Conservation (phyloP, 495 filamentous ascomycete species). For the Penicillium roqueforti region DNA sequence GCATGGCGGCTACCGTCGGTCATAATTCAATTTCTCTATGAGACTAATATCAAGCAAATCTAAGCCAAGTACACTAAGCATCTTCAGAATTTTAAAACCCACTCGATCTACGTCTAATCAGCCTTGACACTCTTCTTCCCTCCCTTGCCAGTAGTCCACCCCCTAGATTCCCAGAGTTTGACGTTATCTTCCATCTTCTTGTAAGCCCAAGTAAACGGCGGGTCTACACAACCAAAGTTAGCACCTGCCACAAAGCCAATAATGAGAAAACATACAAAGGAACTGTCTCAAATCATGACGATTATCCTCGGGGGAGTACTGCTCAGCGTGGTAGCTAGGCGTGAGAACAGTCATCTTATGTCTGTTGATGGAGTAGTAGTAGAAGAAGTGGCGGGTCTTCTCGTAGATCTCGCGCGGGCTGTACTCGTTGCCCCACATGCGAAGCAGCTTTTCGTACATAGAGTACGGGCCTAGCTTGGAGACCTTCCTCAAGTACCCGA, state of each 20-base stretch:
- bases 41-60: not conserved
- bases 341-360: slow-evolving; percentile 68
- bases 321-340: slow-evolving; percentile 53
- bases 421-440: slow-evolving; percentile 59
- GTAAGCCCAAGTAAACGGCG: slow-evolving; percentile 38
- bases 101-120: slow-evolving; percentile 16
- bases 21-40: too few relatives aligned
- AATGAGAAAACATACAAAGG: slow-evolving; percentile 20
- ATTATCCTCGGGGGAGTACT: slow-evolving; percentile 63
- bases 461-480: slow-evolving; percentile 69
- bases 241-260: not conserved
- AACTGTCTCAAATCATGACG: slow-evolving; percentile 66
- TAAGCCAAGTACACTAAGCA: not conserved
- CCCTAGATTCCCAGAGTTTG: slow-evolving; percentile 37
- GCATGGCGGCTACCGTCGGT: too few relatives aligned
- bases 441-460: slow-evolving; percentile 65
- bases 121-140: slow-evolving; percentile 44
- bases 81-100: not conserved
- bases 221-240: slow-evolving; percentile 20
- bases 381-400: slow-evolving; percentile 52
- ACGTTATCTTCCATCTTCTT: slow-evolving; percentile 43
- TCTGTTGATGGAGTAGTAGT: slow-evolving; percentile 49
- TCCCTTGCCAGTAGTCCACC: slow-evolving; percentile 35
- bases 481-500: slow-evolving; percentile 65
- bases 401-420: slow-evolving; percentile 45